Percentiles rank a stretch among this genome's conserved stretches.
phyloP scores from a whole-genome alignment of 163 green algal genomes.

The Chloromonas sp. region DNA sequence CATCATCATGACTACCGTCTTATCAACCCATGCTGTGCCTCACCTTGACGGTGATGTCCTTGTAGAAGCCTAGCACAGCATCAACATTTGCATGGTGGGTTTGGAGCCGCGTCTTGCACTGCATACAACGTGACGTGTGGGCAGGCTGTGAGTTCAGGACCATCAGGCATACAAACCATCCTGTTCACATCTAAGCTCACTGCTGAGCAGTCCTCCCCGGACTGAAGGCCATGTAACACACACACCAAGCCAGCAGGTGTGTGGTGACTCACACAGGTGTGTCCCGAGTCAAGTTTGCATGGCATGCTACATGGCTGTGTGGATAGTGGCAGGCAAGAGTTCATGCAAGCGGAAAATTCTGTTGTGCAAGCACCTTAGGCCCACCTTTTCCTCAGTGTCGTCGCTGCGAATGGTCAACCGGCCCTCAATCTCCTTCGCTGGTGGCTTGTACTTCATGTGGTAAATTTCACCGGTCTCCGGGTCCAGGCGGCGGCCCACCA shows the following conservation, averaged over 20 bases:
- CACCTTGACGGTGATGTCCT: slow-evolving; percentile 56
- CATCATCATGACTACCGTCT: too few relatives aligned
- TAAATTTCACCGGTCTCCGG: slow-evolving; percentile 96
- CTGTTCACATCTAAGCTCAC: too few relatives aligned
- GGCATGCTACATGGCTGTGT: too few relatives aligned
- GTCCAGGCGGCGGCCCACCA: slow-evolving; percentile 89
- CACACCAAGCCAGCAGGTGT: too few relatives aligned
- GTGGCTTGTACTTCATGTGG: slow-evolving; percentile 92
- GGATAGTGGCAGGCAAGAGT: too few relatives aligned
- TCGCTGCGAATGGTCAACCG: slow-evolving; percentile 87
- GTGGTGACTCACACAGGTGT: too few relatives aligned
- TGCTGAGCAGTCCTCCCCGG: too few relatives aligned
- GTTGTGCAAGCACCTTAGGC: neutral
- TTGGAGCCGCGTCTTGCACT: slow-evolving; percentile 51
- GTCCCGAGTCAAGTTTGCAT: too few relatives aligned
- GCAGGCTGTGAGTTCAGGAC: neutral
- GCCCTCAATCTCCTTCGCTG: slow-evolving; percentile 68
- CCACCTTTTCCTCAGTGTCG: slow-evolving; percentile 94
- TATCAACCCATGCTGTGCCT: too few relatives aligned
- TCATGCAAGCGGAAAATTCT: neutral
- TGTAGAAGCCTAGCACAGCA: slow-evolving; percentile 70
- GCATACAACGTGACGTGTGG: neutral
- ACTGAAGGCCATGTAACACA: too few relatives aligned
- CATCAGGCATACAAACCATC: too few relatives aligned
- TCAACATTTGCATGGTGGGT: slow-evolving; percentile 81